These are phyloP conservation scores for Phytopythium mirpurense DNA, from an alignment of 352 stramenopile genomes.

Conservation along the genomic window DNA sequence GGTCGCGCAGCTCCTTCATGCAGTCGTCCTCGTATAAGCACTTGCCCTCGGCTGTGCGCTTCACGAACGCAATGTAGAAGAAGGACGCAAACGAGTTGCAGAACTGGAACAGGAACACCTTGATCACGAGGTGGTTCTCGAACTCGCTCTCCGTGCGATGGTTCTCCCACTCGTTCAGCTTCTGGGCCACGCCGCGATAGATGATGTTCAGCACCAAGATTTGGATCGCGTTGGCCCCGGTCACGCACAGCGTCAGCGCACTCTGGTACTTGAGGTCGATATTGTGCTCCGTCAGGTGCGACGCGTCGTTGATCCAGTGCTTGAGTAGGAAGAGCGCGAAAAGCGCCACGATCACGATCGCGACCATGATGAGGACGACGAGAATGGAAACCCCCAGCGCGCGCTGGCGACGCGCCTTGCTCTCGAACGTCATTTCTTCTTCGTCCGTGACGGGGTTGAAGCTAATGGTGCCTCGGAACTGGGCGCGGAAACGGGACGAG, in stretches of 20 bases:
- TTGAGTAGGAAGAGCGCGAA: conserved; percentile 74
- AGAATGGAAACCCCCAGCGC: conserved; percentile 50
- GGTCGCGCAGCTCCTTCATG: conserved; percentile 87
- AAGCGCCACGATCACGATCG: conserved; percentile 62
- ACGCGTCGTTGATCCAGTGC: conserved; percentile 50
- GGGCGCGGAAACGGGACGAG: conserved; percentile 66
- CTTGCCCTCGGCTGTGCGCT: conserved; percentile 42
- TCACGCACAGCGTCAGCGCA: conserved; percentile 38
- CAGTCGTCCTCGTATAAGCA: conserved; percentile 80
- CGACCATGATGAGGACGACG: conserved; percentile 71
- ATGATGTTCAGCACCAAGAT: conserved; percentile 93
- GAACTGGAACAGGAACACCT: conserved; percentile 98
- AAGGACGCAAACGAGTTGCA: conserved; percentile 97
- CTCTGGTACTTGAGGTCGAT: conserved; percentile 36
- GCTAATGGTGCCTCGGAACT: conserved; percentile 79
- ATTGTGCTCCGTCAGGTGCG: conserved; percentile 18
- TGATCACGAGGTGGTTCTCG: conserved; percentile 94
- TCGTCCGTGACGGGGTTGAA: conserved; percentile 61
- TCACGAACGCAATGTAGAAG: conserved; percentile 92
- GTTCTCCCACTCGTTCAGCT: conserved; percentile 94
- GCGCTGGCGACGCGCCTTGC: conserved; percentile 47
- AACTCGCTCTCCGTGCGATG: conserved; percentile 88
- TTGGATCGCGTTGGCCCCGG: conserved; percentile 77
- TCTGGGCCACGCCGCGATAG: conserved; percentile 88
- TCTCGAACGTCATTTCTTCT: conserved; percentile 66